A percentile compares a stretch with the other conserved stretches of the same genome.
Evolutionary conservation across 306 rosid species (phyloP).

Genomic region (Morella rubra): DNA sequence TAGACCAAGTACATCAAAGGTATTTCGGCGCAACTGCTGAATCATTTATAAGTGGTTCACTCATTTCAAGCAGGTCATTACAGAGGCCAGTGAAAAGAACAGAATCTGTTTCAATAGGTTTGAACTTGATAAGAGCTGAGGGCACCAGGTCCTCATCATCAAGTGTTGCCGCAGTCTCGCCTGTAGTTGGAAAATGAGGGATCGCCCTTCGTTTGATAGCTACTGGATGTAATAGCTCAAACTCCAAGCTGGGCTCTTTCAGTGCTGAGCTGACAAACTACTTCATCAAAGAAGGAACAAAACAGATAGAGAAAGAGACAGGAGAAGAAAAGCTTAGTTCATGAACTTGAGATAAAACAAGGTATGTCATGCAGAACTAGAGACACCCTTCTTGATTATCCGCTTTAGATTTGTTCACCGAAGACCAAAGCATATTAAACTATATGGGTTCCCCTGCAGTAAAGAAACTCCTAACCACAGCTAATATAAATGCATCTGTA

Average conservation of each 20-base stretch:
- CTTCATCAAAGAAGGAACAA: conserved; percentile 20
- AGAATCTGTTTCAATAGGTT: conserved; percentile 86
- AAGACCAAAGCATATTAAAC: background rate
- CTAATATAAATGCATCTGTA: background rate
- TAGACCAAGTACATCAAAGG: background rate
- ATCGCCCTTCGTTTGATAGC: conserved; percentile 62
- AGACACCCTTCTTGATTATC: background rate
- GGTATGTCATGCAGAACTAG: background rate
- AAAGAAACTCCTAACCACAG: background rate
- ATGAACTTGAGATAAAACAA: conserved; percentile 6
- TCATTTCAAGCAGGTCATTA: conserved; percentile 79
- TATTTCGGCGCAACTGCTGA: conserved; percentile 39
- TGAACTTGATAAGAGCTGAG: conserved; percentile 85
- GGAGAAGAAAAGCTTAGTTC: conserved; percentile 8
- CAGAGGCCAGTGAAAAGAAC: conserved; percentile 75
- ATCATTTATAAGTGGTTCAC: conserved; percentile 70
- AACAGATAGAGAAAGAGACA: conserved; percentile 2
- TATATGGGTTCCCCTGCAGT: background rate
- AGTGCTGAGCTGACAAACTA: conserved; percentile 76
- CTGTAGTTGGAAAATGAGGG: conserved; percentile 55
- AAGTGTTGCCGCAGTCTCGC: conserved; percentile 52
- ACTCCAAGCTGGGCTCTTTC: conserved; percentile 75
- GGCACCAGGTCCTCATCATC: conserved; percentile 91
- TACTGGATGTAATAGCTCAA: conserved; percentile 80
- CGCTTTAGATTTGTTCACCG: background rate